phyloP scores from a whole-genome alignment of 108 stramenopile genomes.

The Nitzschia sp. region DNA sequence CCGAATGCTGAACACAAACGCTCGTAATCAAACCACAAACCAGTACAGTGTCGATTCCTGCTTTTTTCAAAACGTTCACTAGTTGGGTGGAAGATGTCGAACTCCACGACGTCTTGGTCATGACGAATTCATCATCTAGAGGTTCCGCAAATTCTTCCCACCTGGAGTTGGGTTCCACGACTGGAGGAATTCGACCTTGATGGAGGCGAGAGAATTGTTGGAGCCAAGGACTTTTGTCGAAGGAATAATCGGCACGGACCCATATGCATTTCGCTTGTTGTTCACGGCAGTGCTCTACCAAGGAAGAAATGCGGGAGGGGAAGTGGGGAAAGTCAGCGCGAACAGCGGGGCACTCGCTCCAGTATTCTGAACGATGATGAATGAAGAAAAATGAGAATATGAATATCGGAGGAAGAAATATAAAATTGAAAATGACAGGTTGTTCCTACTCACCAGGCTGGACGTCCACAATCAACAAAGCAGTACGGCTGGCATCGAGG shows the following conservation, averaged over 20 bases:
- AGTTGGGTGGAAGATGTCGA: conserved; percentile 43
- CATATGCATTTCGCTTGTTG: conserved; percentile 52
- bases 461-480: conserved; percentile 52
- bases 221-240: conserved; percentile 58
- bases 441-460: conserved; percentile 26
- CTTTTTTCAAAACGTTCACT: conserved; percentile 31
- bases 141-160: conserved; percentile 74
- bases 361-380: conserved; percentile 33
- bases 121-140: conserved; percentile 41
- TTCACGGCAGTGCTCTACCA: conserved; percentile 40
- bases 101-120: conserved; percentile 58
- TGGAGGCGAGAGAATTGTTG: conserved; percentile 61
- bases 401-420: neutral
- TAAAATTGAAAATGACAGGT: neutral
- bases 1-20: conserved; percentile 75
- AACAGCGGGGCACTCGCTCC: conserved; percentile 57
- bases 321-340: conserved; percentile 63
- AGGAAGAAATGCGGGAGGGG: conserved; percentile 29
- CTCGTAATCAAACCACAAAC: conserved; percentile 69
- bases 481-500: conserved; percentile 31
- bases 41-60: conserved; percentile 56
- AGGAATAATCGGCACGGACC: conserved; percentile 62
- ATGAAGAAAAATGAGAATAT: neutral
- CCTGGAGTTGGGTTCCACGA: conserved; percentile 13
- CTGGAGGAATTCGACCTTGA: conserved; percentile 13